phyloP scores from a whole-genome alignment of 2,329 filamentous ascomycete species.

The Sporothrix curviconia region DNA sequence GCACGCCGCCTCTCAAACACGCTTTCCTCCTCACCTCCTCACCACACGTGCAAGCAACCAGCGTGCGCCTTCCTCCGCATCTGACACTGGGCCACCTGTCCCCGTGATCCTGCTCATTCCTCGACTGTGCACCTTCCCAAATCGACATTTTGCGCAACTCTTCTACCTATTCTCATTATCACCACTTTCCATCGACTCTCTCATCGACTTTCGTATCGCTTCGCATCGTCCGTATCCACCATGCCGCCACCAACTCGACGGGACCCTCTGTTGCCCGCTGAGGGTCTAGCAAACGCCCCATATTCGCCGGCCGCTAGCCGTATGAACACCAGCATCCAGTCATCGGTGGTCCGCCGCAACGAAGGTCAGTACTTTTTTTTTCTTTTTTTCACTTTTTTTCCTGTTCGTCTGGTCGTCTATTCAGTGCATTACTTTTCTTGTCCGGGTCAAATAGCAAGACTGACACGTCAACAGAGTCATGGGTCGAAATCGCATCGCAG shows the following conservation, averaged over 20 bases:
- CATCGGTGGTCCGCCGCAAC: constrained; percentile 24
- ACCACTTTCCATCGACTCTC: not conserved
- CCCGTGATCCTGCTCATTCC: not conserved
- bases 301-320: constrained; percentile 3
- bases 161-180: not conserved
- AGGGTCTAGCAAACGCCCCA: not conserved
- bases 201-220: not conserved
- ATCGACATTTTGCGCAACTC: not conserved
- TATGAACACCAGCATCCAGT: constrained; percentile 17
- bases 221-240: constrained; percentile 5
- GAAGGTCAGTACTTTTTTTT: constrained; percentile 26
- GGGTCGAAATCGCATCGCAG: constrained; percentile 89
- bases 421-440: not conserved
- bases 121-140: not conserved
- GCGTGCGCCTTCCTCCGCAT: not conserved
- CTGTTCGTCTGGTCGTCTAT: too few relatives aligned
- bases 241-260: constrained; percentile 11
- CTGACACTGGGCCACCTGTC: not conserved
- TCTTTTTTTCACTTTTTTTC: not conserved
- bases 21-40: not conserved
- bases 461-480: constrained; percentile 61
- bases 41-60: not conserved
- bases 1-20: constrained; percentile 2
- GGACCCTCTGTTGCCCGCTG: constrained; percentile 13
- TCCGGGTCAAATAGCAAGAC: not conserved